These are phyloP conservation scores for Rugonectria rugulosa DNA, from an alignment of 2,329 filamentous ascomycete genomes.

Conservation along the genomic window DNA sequence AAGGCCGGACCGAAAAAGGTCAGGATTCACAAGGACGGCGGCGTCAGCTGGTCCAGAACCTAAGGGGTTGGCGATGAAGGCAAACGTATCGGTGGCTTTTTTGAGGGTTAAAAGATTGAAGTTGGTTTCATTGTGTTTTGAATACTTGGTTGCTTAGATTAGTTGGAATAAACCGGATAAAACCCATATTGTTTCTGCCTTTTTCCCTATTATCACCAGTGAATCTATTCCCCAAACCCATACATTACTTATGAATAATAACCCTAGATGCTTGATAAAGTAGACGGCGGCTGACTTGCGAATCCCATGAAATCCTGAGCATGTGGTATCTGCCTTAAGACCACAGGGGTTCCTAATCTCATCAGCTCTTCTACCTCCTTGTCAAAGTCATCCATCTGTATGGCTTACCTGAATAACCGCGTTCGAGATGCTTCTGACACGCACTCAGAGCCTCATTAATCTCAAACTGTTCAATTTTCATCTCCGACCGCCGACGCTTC, in stretches of 20 bases:
- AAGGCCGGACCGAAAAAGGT: too few relatives aligned
- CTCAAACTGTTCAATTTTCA: constrained; percentile 5
- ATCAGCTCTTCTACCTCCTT: background rate
- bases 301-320: background rate
- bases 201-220: background rate
- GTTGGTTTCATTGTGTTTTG: too few relatives aligned
- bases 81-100: too few relatives aligned
- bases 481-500: background rate
- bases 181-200: too few relatives aligned
- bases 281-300: background rate
- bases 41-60: too few relatives aligned
- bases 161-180: too few relatives aligned
- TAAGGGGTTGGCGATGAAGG: too few relatives aligned
- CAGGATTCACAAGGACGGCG: too few relatives aligned
- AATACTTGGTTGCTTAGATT: too few relatives aligned
- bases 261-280: background rate
- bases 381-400: background rate
- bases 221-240: background rate
- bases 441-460: background rate
- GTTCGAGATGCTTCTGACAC: constrained; percentile 3
- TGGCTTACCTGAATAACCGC: constrained; percentile 3
- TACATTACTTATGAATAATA: background rate
- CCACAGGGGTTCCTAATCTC: background rate
- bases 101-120: too few relatives aligned
- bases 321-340: background rate